Conservation (phyloP, 2,329 filamentous ascomycete species). For the Fusarium sp. region DNA sequence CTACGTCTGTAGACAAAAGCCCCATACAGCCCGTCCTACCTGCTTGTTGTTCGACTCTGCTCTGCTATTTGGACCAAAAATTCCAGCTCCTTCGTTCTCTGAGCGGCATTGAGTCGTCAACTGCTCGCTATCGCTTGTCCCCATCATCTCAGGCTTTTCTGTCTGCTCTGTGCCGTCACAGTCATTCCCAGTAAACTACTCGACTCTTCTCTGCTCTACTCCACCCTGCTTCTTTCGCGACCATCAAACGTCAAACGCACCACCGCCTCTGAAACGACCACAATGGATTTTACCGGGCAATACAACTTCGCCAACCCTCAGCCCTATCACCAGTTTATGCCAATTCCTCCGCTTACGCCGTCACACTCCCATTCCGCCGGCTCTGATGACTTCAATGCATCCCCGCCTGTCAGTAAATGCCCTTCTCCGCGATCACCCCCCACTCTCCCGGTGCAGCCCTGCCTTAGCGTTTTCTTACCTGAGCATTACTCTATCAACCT, state of each 20-base stretch:
- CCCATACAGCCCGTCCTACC: constrained; percentile 12
- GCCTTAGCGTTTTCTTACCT: constrained; percentile 50
- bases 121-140: background rate
- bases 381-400: constrained; percentile 67
- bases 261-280: constrained; percentile 17
- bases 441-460: constrained; percentile 45
- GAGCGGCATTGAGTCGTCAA: constrained; percentile 13
- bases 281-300: constrained; percentile 65
- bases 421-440: constrained; percentile 44
- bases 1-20: constrained; percentile 19
- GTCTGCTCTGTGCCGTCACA: constrained; percentile 2
- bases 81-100: background rate
- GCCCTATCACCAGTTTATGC: constrained; percentile 66
- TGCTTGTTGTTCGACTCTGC: background rate
- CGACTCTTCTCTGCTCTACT: constrained; percentile 27
- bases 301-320: constrained; percentile 62
- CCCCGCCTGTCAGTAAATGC: constrained; percentile 63
- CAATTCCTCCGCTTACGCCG: constrained; percentile 65
- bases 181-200: constrained; percentile 17
- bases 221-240: constrained; percentile 10
- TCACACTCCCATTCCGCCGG: constrained; percentile 66
- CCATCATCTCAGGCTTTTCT: constrained; percentile 6
- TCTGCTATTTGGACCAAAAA: constrained; percentile 19
- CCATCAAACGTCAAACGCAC: constrained; percentile 1
- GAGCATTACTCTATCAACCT: constrained; percentile 51